Base-by-base conservation (phyloP, 257 asterid genomes). In the Plantago major region DNA sequence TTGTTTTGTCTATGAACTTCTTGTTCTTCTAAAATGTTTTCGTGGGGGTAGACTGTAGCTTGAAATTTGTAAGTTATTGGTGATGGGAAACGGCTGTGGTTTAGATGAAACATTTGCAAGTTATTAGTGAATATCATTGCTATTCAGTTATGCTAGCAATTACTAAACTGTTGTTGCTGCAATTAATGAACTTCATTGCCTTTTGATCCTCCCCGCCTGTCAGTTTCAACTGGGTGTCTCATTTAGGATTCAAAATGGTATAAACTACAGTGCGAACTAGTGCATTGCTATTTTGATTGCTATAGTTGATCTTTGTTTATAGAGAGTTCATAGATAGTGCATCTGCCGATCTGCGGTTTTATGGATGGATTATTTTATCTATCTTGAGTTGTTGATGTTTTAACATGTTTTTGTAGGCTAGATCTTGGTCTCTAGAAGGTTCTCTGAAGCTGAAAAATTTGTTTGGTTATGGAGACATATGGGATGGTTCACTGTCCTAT, bases 381-480 rank as follows among this genome's bases (percentile, higher is more conserved):
- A 43, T 72, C 55, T 69, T 59, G 65, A 52, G 57, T 56, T 66
- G 52, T 58, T 68, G 74, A 78, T 76, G 40, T 65, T 66, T 19
- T 42, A 12, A 53, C 62, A 48, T 71, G 66, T 63, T 73, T 78
- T 69, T 77, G 74, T 65, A 93, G 99, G 84, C 95, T 74, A 81
- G 94, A 71, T 81, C 95, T 42, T 90, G 95, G 90, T 76, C 95
- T 30, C 68, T 77, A 14, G 95, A 90, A 76, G 94, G 88, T 43
- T 73, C 94, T 7, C 58, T 84, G 63, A 90, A 79, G 68, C 79
- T 87, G 82, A 93, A 84, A 74, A 93, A 85, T 73, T 61, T 87
- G 77, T 76, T 87, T 63, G 99, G 99, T 58, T 85, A 93, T 76
- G 97, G 96, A 56, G 99, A 93, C 79, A 9, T 87, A 60, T 93